Evolutionary conservation across 2,329 filamentous ascomycete species (phyloP), one percentile per base, ranked within the genome.

Genomic region (Diaporthe caulivora): DNA sequence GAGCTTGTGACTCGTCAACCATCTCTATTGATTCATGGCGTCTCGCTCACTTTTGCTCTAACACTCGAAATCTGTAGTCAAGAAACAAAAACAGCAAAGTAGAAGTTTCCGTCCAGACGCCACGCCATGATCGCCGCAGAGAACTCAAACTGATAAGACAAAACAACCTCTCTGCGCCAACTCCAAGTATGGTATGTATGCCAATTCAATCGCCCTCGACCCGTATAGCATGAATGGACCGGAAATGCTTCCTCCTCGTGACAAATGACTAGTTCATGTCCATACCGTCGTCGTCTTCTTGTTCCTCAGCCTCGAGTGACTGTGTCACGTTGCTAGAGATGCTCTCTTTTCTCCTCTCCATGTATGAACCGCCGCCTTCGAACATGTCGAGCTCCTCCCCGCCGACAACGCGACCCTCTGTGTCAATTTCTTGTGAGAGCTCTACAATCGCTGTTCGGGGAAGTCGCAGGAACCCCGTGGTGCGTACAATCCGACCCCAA

Each of bases 401-500:
- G 70, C 93, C 93, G 8, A 98, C 89, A 9, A 99, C 93, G 34
- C 96, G 90, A n/a, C 95, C 95, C 80, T 98, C 97, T 78, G 92
- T 93, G 82, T 98, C 95, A 55, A 98, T 94, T 81, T 98, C 95
- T 82, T 98, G 95, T 71, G 94, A 97, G 13, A 99, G 89, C 80
- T 98, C 96, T 72, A 98, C 93, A 72, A 99, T 87, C 29, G 94
- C 94, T 69, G 89, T 86, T 71, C 94, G 92, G 72, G 93, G 94
- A 47, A 99, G 87, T 65, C 90, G 92, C 74, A 95, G 88, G 85
- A 98, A 99, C 0, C 94, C 95, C 44, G 92, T 89, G 0, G 95
- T 98, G 24, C 97, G 92, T 29, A 98, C 97, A 37, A 99, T 91
- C 60, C 97, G 92, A 70, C 97, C 97, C 95, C 97, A 99, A 82